phyloP scores from a whole-genome alignment of 495 filamentous ascomycete genomes.

The Penicillium paxilli region DNA sequence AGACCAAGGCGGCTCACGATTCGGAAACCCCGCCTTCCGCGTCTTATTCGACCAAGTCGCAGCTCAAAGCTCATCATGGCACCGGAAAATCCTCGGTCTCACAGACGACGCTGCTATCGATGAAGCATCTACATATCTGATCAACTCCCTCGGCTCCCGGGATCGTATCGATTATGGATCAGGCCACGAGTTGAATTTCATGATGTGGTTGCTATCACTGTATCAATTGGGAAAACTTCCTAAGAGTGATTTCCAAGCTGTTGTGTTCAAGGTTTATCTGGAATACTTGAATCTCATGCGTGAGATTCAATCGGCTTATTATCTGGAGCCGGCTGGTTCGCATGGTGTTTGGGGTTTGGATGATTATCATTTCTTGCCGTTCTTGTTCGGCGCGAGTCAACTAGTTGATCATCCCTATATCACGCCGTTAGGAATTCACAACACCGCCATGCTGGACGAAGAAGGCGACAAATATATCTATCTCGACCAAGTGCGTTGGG shows the following conservation, averaged over 20 bases:
- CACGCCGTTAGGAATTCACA: conserved; percentile 85
- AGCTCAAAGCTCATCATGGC: conserved; percentile 42
- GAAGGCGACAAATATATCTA: conserved; percentile 82
- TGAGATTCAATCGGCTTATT: conserved; percentile 84
- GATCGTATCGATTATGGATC: conserved; percentile 95
- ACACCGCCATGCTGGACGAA: conserved; percentile 80
- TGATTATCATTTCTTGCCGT: conserved; percentile 95
- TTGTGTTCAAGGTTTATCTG: conserved; percentile 76
- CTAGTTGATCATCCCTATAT: conserved; percentile 84
- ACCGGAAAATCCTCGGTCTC: conserved; percentile 50
- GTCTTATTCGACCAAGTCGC: conserved; percentile 74
- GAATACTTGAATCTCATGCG: conserved; percentile 81
- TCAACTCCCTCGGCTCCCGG: conserved; percentile 80
- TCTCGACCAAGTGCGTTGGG: conserved; percentile 86
- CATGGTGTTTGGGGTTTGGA: conserved; percentile 97
- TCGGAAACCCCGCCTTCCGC: conserved; percentile 91
- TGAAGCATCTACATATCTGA: conserved; percentile 78
- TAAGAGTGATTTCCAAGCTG: conserved; percentile 61
- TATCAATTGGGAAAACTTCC: conserved; percentile 73
- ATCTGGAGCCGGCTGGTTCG: conserved; percentile 91
- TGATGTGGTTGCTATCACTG: conserved; percentile 90
- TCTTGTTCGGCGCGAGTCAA: conserved; percentile 93
- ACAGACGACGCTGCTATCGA: conserved; percentile 54
- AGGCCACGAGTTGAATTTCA: conserved; percentile 94
- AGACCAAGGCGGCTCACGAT: conserved; percentile 84